Percentiles rank a stretch among this genome's conserved stretches.
Evolutionary conservation across 2,329 filamentous ascomycete genomes (phyloP).

Genomic region (Aspergillus sp.): DNA sequence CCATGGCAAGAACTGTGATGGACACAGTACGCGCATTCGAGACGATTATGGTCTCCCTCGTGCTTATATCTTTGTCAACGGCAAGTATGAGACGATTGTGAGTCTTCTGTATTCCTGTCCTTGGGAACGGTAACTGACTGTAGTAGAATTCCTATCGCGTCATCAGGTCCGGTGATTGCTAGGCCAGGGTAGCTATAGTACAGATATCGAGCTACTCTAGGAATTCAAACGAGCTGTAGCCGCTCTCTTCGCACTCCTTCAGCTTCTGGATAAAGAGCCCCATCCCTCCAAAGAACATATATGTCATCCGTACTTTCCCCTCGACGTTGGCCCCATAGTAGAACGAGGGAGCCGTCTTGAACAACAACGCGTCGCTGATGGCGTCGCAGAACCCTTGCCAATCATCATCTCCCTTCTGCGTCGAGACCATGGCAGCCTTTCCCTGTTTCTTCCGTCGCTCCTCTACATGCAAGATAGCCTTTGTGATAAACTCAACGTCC

Average conservation of each 20-base stretch:
- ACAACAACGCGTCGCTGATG: not conserved
- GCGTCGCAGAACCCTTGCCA: not conserved
- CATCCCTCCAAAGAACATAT: not conserved
- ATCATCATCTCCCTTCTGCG: conserved; percentile 3
- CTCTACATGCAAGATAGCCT: not conserved
- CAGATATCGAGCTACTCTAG: not conserved
- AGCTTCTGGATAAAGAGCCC: not conserved
- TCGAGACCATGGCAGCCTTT: conserved; percentile 12
- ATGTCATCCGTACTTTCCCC: not conserved
- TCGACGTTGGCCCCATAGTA: not conserved
- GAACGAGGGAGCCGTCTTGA: not conserved
- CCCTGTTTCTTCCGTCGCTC: not conserved
- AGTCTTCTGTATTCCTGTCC: not conserved
- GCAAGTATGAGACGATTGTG: not conserved
- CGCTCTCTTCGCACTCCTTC: not conserved
- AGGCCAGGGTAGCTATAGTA: not conserved
- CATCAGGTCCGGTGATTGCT: not conserved
- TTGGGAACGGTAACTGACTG: not conserved
- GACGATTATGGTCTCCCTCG: not conserved
- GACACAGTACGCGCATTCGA: not conserved
- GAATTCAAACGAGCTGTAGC: not conserved
- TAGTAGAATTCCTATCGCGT: not conserved
- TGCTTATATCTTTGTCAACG: not conserved
- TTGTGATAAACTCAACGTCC: conserved; percentile 23
- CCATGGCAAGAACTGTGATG: not conserved